Conservation (phyloP, 805 yeast species). For the Candida succiphila region DNA sequence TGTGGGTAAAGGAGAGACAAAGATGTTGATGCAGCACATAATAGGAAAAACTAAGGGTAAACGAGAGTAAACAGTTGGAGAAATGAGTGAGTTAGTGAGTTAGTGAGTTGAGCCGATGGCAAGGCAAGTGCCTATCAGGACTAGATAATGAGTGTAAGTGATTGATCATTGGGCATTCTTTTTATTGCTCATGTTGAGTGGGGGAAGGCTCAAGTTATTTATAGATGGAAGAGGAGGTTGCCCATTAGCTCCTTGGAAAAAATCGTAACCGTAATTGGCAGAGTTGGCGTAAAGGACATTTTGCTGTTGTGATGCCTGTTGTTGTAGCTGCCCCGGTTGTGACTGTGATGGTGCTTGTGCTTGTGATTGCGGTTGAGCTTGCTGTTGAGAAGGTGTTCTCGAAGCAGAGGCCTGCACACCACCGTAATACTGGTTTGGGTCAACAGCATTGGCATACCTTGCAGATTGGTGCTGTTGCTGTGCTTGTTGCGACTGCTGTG, state of each 20-base stretch:
- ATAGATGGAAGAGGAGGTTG: slow-evolving; percentile 19
- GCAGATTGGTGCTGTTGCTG: slow-evolving; percentile 5
- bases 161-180: slow-evolving; percentile 5
- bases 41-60: too few species aligned
- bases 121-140: not conserved
- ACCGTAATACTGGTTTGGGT: slow-evolving; percentile 14
- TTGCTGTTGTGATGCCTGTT: slow-evolving; percentile 9
- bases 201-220: slow-evolving; percentile 21
- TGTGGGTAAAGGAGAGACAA: too few species aligned
- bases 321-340: slow-evolving; percentile 11
- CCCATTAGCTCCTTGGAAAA: slow-evolving; percentile 7
- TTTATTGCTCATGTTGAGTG: slow-evolving; percentile 20
- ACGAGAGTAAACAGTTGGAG: too few species aligned
- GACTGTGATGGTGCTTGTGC: slow-evolving; percentile 14
- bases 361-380: slow-evolving; percentile 12
- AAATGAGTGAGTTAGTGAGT: too few species aligned
- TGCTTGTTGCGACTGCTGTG: not conserved
- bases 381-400: slow-evolving; percentile 17
- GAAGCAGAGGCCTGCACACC: slow-evolving; percentile 17
- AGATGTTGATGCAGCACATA: too few species aligned
- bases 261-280: not conserved
- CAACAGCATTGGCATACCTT: slow-evolving; percentile 9
- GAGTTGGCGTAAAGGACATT: not conserved
- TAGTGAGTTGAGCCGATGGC: not conserved
- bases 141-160: not conserved